Base-by-base conservation (phyloP, 2,329 filamentous ascomycete genomes). In the Fusarium dimerum region DNA sequence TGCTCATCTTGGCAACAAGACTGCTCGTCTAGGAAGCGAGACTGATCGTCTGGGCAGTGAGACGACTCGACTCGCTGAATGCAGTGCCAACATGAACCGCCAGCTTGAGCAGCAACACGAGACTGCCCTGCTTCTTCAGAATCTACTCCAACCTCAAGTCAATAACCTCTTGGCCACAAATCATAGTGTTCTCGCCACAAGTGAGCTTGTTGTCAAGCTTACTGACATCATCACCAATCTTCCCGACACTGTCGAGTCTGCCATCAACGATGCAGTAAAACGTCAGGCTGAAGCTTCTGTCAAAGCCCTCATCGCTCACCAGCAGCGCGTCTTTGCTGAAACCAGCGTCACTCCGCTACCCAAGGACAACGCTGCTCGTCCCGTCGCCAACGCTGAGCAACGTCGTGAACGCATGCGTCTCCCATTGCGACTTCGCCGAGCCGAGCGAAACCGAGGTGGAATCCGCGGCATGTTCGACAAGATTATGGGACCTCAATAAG, bases 41-140 rank as follows among this genome's bases (percentile, higher is more conserved):
- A 64, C 65, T 32, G 57, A 59, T 32, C 52, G 32, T 8, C 47
- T 68, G 40, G 58, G 57, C 26, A 26, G 20, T 7, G 20, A 26
- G 47, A 59, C 1, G 45, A 60, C n/a, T 66, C 66, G 44, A 65
- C 61, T 20, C 52, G 61, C 41, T 51, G 50, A 3, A 26, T 62
- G 36, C 57, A 57, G 16, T 20, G 54, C 63, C 40, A 54, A 49
- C 2, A 26, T 63, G 36, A 59, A 57, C n/a, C 61, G 63, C 7
- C 66, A 68, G 39, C 55, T 69, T n/a, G 60, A 68, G 13, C 40
- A 64, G 5, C 62, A 68, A 39, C 45, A 58, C 10, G 30, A 16
- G 18, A 59, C 62, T 5, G 48, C 61, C 3, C 47, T 55, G 1
- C 48, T 61, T 0, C 43, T 67, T 30, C 52, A 63, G 47, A 47